Base-by-base conservation (phyloP, 2,329 filamentous ascomycete genomes). In the Lojkania enalia region DNA sequence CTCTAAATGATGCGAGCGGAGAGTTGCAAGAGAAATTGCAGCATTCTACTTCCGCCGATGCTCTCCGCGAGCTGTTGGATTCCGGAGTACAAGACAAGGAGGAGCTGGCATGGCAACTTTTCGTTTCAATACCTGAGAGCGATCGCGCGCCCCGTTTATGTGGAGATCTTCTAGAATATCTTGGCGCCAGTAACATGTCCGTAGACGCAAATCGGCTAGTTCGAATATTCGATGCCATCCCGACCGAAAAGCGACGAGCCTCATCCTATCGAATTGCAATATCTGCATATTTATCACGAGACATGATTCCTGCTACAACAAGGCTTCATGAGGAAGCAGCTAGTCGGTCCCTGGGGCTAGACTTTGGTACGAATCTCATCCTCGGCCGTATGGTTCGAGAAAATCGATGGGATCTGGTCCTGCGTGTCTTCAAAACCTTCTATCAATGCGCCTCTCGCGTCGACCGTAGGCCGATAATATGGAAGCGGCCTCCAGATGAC, bases 251-350 rank as follows among this genome's bases (percentile, higher is more conserved):
- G 27, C 73, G 76, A 19, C 69, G 64, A 2, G 53, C 64, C 5
- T 62, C 66, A 3, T 72, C 77, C 40, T 82, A 80, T 56, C 57
- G 69, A 39, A 58, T 67, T 30, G 69, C 74, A 19, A 70, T 77
- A 16, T 64, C 66, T 32, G 72, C 78, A 16, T 71, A 75, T 46
- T 50, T 80, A 19, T 59, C 54, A n/a, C 60, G 74, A 13, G 59
- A 68, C 15, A 63, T 72, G 46, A 46, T 71, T 12, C 66, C 68
- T 2, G 54, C 57, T 3, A 68, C 75, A 9, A 61, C 71, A 9
- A 43, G 56, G 12, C 54, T 78, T n/a, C 74, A 75, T 44, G 52
- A 70, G 29, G 63, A 74, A 53, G 73, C 74, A 9, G 53, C 45
- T 9, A 12, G 33, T 20, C 40, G 41, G 16, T 37, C 44, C 11